These are phyloP conservation scores for Aurinia saxatilis DNA, from an alignment of 345 rosid species.

Conservation along the genomic window DNA sequence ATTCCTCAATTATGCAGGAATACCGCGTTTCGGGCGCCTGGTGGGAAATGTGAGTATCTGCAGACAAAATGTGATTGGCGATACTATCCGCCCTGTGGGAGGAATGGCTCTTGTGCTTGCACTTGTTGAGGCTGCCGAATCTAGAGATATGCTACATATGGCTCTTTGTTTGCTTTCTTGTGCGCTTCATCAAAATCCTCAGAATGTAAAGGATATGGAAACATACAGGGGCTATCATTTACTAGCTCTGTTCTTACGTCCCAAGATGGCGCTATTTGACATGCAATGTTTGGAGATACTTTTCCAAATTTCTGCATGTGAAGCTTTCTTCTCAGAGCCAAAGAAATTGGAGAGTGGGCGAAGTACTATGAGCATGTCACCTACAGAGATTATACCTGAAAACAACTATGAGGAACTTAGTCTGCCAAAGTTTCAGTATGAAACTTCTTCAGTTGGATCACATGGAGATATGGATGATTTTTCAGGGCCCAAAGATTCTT, in stretches of 20 bases:
- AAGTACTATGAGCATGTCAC: slow-evolving; percentile 31
- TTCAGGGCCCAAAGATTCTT: slow-evolving; percentile 68
- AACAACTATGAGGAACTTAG: slow-evolving; percentile 60
- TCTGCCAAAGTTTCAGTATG: slow-evolving; percentile 64
- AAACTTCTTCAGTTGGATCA: slow-evolving; percentile 70
- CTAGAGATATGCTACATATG: slow-evolving; percentile 90
- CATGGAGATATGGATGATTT: slow-evolving; percentile 77
- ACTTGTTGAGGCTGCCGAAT: slow-evolving; percentile 84
- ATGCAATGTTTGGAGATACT: slow-evolving; percentile 85
- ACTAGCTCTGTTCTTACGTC: slow-evolving; percentile 80
- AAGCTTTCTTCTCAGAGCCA: slow-evolving; percentile 92
- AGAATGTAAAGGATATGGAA: slow-evolving; percentile 84
- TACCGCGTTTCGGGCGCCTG: slow-evolving; percentile 88
- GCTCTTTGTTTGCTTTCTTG: slow-evolving; percentile 73
- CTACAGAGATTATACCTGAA: slow-evolving; percentile 43
- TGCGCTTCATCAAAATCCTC: slow-evolving; percentile 87
- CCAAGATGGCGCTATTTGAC: slow-evolving; percentile 72
- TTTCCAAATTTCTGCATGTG: slow-evolving; percentile 90
- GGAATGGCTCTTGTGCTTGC: slow-evolving; percentile 74
- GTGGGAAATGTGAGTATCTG: slow-evolving; percentile 68
- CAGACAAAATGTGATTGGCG: slow-evolving; percentile 77
- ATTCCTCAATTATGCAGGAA: slow-evolving; percentile 40
- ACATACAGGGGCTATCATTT: slow-evolving; percentile 86
- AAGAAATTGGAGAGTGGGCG: slow-evolving; percentile 46
- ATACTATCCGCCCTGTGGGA: slow-evolving; percentile 72